Conservation (phyloP, 2,329 filamentous ascomycete genomes). For the Aspergillus arachidicola region DNA sequence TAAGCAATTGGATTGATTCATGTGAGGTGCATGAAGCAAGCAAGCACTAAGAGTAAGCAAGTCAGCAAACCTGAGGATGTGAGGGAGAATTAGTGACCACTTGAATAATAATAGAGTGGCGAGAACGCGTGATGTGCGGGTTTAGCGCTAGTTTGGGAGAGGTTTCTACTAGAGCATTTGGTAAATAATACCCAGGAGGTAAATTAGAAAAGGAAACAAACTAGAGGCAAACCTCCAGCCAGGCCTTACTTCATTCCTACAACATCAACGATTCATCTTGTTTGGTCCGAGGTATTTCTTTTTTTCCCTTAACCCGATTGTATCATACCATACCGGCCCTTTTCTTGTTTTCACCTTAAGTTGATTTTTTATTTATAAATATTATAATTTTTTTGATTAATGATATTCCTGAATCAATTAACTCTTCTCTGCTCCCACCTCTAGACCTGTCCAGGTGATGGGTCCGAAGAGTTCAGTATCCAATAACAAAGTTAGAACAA, state of each 20-base stretch:
- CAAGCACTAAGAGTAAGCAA: slow-evolving; percentile 1
- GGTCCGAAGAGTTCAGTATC: slow-evolving; percentile 10
- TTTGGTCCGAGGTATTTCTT: neutral
- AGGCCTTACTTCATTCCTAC: neutral
- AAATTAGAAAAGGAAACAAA: neutral
- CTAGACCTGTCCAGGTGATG: slow-evolving; percentile 29
- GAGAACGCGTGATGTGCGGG: slow-evolving; percentile 9
- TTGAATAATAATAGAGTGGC: slow-evolving; percentile 13
- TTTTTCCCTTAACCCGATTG: neutral
- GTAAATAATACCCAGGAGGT: neutral
- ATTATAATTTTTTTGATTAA: neutral
- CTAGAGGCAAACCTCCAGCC: neutral
- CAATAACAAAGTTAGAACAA: slow-evolving; percentile 5
- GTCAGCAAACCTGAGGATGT: slow-evolving; percentile 4
- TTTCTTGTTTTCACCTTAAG: neutral
- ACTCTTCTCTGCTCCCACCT: neutral
- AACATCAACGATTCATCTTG: neutral
- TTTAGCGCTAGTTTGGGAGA: neutral
- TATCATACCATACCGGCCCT: slow-evolving; percentile 6
- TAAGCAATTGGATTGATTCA: neutral
- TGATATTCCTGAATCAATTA: neutral
- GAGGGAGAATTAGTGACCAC: slow-evolving; percentile 5
- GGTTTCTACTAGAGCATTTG: neutral
- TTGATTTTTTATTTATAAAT: neutral
- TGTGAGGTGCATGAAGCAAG: slow-evolving; percentile 2